Evolutionary conservation across 345 rosid genomes (phyloP), one percentile per base, ranked within the genome.

Genomic region (Hevea brasiliensis): DNA sequence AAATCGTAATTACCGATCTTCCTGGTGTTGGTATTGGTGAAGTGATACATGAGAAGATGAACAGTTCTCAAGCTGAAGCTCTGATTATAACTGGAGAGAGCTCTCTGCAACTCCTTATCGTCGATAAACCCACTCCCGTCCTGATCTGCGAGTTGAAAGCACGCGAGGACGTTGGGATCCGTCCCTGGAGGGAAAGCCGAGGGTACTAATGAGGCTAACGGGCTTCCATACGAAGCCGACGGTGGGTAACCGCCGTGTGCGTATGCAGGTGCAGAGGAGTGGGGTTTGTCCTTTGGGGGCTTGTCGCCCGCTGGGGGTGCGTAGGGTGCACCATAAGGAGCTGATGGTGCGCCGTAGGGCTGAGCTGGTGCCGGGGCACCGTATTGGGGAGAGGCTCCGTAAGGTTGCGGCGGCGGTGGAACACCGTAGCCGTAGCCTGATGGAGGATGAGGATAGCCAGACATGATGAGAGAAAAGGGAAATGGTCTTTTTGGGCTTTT

Each of bases 171-270:
- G 80, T 48, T 86, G 35, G 98, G 95, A 79, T 92, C 97, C 20
- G 97, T 92, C 6, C 92, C 97, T 13, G 95, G 96, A n/a, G 96
- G 89, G 75, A 94, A 94, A 48, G 85, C 69, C 64, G 97, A 94
- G 15, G 98, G 98, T 53, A 88, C 5, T 47, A 94, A 83, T 54
- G 98, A 72, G 1, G 88, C 79, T 55, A 92, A 92, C 32, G 98
- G 97, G 77, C 81, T 89, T 1, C 85, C 89, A 69, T 86, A 87
- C n/a, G 83, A 45, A 0, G 71, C 40, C 21, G 76, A 58, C 0
- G 85, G 83, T 6, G 90, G 88, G 53, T 84, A 86, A 14, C 84
- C 78, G 0, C 79, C n/a, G n/a, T n/a, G n/a, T n/a, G n/a, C n/a
- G n/a, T n/a, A n/a, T n/a, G n/a, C 77, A 0, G 77, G 75, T 3